phyloP scores from a whole-genome alignment of 148 eudicot species.

The Cornus suecica region DNA sequence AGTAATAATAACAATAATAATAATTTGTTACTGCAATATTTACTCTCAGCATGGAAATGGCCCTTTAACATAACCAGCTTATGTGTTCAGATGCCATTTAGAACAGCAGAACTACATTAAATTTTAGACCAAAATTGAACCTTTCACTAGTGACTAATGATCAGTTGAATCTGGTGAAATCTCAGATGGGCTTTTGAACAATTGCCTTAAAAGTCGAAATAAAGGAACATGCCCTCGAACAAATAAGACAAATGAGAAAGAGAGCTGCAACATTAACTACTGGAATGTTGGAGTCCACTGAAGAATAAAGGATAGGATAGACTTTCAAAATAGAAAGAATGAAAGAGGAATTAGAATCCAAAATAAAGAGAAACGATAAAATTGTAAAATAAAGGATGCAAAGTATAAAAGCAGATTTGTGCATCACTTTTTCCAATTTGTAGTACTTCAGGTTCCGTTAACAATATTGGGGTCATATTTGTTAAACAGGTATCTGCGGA shows the following conservation, averaged over 20 bases:
- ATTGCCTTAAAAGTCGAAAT: too few species aligned
- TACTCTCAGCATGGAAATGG: background rate
- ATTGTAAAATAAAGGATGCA: background rate
- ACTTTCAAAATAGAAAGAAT: background rate
- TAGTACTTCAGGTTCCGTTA: too few species aligned
- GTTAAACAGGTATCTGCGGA: conserved; percentile 10
- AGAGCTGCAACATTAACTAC: background rate
- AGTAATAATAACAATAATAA: too few species aligned
- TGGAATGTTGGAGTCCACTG: background rate
- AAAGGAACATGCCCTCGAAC: too few species aligned
- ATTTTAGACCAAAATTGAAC: background rate
- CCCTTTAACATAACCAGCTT: background rate
- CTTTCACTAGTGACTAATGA: background rate
- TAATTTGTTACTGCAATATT: background rate
- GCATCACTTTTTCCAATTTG: background rate
- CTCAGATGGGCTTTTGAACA: background rate
- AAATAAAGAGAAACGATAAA: background rate
- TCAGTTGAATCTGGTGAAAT: conserved; percentile 9
- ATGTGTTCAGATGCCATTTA: background rate
- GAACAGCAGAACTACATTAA: background rate
- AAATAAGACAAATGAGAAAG: background rate
- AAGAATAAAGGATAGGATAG: background rate
- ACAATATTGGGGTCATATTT: background rate
- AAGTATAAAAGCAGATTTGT: background rate
- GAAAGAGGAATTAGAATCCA: background rate